Conservation (phyloP, 768 basidiomycete species). For the Suillus luteus region DNA sequence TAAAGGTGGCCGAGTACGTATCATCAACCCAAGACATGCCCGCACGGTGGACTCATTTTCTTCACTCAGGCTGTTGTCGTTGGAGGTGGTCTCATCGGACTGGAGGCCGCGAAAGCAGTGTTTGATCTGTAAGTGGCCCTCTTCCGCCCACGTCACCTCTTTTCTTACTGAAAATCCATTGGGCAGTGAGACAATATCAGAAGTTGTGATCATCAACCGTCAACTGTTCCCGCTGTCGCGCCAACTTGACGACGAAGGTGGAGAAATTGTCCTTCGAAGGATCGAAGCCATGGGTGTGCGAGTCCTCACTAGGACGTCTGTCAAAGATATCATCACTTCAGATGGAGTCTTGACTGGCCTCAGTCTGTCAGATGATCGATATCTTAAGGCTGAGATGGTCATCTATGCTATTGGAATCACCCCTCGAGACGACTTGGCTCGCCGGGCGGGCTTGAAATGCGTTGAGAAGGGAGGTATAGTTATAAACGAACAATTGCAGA, state of each 20-base stretch:
- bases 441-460: conserved; percentile 51
- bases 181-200: conserved; percentile 35
- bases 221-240: conserved; percentile 56
- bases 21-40: not conserved
- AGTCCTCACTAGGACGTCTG: conserved; percentile 46
- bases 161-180: not conserved
- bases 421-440: conserved; percentile 69
- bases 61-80: conserved; percentile 48
- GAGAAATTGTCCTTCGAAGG: conserved; percentile 60
- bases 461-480: conserved; percentile 54
- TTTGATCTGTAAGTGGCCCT: conserved; percentile 48
- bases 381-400: conserved; percentile 52
- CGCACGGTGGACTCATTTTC: not conserved
- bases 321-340: conserved; percentile 39
- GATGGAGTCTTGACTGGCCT: conserved; percentile 49
- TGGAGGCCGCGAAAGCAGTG: conserved; percentile 75
- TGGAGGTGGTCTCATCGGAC: conserved; percentile 70
- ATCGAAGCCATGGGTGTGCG: conserved; percentile 63
- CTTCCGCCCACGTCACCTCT: not conserved
- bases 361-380: conserved; percentile 47
- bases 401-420: conserved; percentile 72
- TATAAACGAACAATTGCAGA: conserved; percentile 58
- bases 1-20: conserved; percentile 32
- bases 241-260: conserved; percentile 57
- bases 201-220: conserved; percentile 57